phyloP scores from a whole-genome alignment of 2,329 filamentous ascomycete species.

The Fusarium duplospermum region DNA sequence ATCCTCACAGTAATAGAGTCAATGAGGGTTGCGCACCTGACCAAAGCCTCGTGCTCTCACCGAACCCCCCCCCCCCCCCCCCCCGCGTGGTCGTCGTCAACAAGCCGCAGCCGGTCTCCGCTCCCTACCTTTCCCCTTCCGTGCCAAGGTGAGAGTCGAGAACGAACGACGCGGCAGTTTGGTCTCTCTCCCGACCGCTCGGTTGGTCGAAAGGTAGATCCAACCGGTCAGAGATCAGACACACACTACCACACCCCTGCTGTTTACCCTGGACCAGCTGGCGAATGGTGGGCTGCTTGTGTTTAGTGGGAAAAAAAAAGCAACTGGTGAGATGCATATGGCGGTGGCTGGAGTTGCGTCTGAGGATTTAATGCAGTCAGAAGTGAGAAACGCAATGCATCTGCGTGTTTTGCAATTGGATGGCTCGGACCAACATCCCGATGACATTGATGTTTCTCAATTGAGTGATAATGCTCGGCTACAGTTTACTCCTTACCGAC shows the following conservation, averaged over 20 bases:
- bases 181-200: background rate
- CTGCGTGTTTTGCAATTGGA: background rate
- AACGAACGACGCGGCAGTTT: background rate
- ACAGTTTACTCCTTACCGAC: background rate
- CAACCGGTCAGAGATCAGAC: background rate
- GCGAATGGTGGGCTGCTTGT: background rate
- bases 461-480: background rate
- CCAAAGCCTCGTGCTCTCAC: constrained; percentile 34
- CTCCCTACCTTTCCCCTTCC: constrained; percentile 22
- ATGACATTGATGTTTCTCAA: background rate
- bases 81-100: constrained; percentile 24
- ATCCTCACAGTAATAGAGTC: constrained; percentile 10
- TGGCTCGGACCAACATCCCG: background rate
- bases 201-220: background rate
- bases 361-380: constrained; percentile 2
- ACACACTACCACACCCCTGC: background rate
- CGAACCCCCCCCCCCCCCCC: constrained; percentile 7
- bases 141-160: constrained; percentile 22
- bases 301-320: background rate
- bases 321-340: background rate
- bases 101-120: constrained; percentile 6
- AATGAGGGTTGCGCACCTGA: constrained; percentile 20
- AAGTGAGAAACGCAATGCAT: background rate
- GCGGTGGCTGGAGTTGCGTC: background rate
- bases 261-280: constrained; percentile 1